Evolutionary conservation across 2,329 filamentous ascomycete genomes (phyloP), one percentile per base, ranked within the genome.

Genomic region (Rutstroemia sp.): DNA sequence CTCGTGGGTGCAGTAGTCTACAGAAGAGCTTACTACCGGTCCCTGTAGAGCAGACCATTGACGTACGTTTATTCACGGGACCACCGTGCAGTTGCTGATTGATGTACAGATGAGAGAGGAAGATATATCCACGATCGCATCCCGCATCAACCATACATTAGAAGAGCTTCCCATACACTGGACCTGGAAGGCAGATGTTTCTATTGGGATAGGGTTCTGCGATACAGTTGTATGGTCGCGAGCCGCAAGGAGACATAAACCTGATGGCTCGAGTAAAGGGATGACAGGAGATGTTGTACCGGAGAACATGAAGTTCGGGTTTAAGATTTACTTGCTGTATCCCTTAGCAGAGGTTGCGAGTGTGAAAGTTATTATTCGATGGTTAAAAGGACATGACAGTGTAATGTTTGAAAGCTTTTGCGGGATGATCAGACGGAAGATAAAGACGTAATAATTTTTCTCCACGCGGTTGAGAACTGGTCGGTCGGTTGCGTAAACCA

Each of bases 351-450:
- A 69, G 39, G 67, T 71, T 16, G 69, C 75, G 3, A 69, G 73
- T 17, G 73, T 84, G 0, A 70, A 25, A 2, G 72, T 87, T 4
- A 63, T 71, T 4, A 75, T 87, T 54, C 77, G 88, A 34, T 95
- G 89, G 92, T 67, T 89, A 0, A 84, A 89, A 64, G 92, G 94
- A 0, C 75, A 77, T 5, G 88, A 95, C 62, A 75, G 80, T 17
- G 77, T 84, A 0, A 67, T 94, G 0, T 96, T 92, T 70, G 88
- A 95, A 72, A 96, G 92, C 68, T 90, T 99, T 60, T 87, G 84
- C 58, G 91, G 89, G 0, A 90, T 92, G 75, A 61, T 95, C 46
- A 88, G 84, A 69, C 75, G 80, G 38, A 55, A 44, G 23, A 10
- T 54, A 48, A 34, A 25, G 48, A 44, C 27, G n/a, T 27, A 25